Conservation (phyloP, 2,329 filamentous ascomycete genomes). For the Epichloe coenophiala region DNA sequence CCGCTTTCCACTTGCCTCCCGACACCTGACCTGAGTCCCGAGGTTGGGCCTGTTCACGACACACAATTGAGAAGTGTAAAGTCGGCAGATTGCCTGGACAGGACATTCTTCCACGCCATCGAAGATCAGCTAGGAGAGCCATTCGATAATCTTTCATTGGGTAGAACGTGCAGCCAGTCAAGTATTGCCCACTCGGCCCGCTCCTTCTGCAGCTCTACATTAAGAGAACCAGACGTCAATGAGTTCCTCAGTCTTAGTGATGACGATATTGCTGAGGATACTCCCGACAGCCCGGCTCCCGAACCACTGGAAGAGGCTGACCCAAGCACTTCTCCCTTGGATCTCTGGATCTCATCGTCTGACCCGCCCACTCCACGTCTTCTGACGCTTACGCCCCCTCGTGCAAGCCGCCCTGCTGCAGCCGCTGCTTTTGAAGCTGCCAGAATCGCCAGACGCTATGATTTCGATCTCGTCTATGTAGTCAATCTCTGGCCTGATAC, state of each 20-base stretch:
- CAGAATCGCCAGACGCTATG: slow-evolving; percentile 39
- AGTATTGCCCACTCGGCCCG: slow-evolving; percentile 17
- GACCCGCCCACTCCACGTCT: slow-evolving; percentile 18
- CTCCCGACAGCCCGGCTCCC: slow-evolving; percentile 10
- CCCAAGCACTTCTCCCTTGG: slow-evolving; percentile 6
- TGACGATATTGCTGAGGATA: slow-evolving; percentile 41
- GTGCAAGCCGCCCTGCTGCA: slow-evolving; percentile 28
- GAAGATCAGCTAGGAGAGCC: slow-evolving; percentile 14
- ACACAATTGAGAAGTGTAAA: slow-evolving; percentile 14
- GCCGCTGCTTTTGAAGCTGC: slow-evolving; percentile 40
- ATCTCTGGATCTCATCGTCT: slow-evolving; percentile 11
- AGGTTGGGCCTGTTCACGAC: slow-evolving; percentile 14
- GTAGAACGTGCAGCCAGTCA: slow-evolving; percentile 16
- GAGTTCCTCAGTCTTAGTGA: slow-evolving; percentile 42
- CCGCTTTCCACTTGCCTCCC: slow-evolving; percentile 10
- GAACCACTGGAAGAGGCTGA: slow-evolving; percentile 1
- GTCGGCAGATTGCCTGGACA: slow-evolving; percentile 16
- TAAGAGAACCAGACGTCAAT: slow-evolving; percentile 37
- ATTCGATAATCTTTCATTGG: slow-evolving; percentile 13
- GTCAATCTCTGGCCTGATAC: slow-evolving; percentile 41
- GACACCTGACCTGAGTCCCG: slow-evolving; percentile 20
- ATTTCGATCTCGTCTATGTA: slow-evolving; percentile 45
- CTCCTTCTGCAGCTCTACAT: slow-evolving; percentile 21
- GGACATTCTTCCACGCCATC: slow-evolving; percentile 13
- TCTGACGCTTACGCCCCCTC: slow-evolving; percentile 31